These are phyloP conservation scores for Physcomitrellopsis africana DNA, from an alignment of 225 moss, liverwort and hornwort genomes.

Conservation along the genomic window DNA sequence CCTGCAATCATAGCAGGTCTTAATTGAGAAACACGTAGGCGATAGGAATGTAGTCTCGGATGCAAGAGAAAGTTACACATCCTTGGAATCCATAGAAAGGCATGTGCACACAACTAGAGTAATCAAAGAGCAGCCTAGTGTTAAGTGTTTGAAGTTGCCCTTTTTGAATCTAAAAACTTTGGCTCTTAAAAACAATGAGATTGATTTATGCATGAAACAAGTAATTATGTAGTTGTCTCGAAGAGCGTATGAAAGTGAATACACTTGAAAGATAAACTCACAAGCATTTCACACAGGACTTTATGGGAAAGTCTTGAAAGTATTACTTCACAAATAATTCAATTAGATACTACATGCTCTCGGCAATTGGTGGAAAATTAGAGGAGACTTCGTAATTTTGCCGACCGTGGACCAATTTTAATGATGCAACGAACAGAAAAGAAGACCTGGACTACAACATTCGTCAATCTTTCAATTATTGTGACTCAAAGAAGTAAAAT, in stretches of 20 bases:
- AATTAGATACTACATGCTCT: slow-evolving; percentile 29
- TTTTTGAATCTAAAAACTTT: slow-evolving; percentile 16
- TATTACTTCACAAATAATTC: slow-evolving; percentile 23
- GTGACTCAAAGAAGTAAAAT: slow-evolving; percentile 7
- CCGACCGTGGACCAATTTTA: slow-evolving; percentile 23
- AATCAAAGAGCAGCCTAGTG: slow-evolving; percentile 16
- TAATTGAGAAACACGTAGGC: slow-evolving; percentile 15
- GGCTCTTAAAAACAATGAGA: background rate
- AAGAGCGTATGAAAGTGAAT: slow-evolving; percentile 33
- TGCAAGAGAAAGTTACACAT: slow-evolving; percentile 19
- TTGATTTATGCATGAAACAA: slow-evolving; percentile 3
- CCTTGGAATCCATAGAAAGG: background rate
- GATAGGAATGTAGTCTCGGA: background rate
- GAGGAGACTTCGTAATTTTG: slow-evolving; percentile 15
- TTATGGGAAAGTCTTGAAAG: slow-evolving; percentile 21
- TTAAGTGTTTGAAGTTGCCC: background rate
- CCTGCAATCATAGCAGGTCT: slow-evolving; percentile 55
- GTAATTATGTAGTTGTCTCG: background rate
- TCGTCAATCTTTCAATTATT: slow-evolving; percentile 18
- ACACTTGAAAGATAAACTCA: slow-evolving; percentile 32
- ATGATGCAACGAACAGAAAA: slow-evolving; percentile 15
- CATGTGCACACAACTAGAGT: slow-evolving; percentile 20
- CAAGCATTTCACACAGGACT: slow-evolving; percentile 26
- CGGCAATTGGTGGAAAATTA: slow-evolving; percentile 22
- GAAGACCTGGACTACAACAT: slow-evolving; percentile 10